A percentile compares a stretch with the other conserved stretches of the same genome.
phyloP scores from a whole-genome alignment of 2,329 filamentous ascomycete genomes.

The Pezicula radicicola region DNA sequence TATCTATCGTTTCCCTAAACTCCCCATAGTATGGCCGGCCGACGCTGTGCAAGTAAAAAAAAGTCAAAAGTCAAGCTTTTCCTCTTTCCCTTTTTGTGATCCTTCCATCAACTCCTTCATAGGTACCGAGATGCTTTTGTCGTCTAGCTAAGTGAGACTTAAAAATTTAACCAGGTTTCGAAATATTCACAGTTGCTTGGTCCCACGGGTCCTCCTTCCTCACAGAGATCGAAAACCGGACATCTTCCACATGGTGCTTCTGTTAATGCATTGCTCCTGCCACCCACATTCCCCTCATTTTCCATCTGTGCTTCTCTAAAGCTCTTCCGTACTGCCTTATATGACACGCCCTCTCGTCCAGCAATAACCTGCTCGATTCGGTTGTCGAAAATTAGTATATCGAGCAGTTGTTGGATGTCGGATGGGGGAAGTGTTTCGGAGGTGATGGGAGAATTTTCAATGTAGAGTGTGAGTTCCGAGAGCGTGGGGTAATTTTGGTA shows the following conservation, averaged over 20 bases:
- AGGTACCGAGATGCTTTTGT: neutral
- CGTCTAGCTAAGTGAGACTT: constrained; percentile 15
- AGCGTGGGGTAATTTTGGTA: constrained; percentile 81
- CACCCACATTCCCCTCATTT: constrained; percentile 36
- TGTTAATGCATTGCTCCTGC: constrained; percentile 50
- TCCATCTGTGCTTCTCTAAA: constrained; percentile 10
- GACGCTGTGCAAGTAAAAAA: constrained; percentile 25
- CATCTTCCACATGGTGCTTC: constrained; percentile 89
- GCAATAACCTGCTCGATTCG: constrained; percentile 63
- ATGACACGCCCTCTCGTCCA: constrained; percentile 27
- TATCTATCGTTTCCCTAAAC: constrained; percentile 23
- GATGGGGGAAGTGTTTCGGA: constrained; percentile 66
- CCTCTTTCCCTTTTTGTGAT: neutral
- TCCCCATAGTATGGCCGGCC: constrained; percentile 16
- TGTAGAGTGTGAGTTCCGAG: constrained; percentile 69
- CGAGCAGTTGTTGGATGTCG: constrained; percentile 81
- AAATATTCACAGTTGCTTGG: constrained; percentile 92
- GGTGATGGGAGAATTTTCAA: constrained; percentile 67
- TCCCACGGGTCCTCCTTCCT: constrained; percentile 85
- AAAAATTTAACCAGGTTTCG: constrained; percentile 68
- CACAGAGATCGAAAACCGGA: constrained; percentile 90
- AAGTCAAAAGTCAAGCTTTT: constrained; percentile 5
- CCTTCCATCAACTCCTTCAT: neutral
- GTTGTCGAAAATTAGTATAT: constrained; percentile 86
- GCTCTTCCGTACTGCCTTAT: constrained; percentile 28